Percentiles rank a stretch among this genome's conserved stretches.
These are phyloP conservation scores for Lentinula raphanica DNA, from an alignment of 768 basidiomycete genomes.

Conservation along the genomic window DNA sequence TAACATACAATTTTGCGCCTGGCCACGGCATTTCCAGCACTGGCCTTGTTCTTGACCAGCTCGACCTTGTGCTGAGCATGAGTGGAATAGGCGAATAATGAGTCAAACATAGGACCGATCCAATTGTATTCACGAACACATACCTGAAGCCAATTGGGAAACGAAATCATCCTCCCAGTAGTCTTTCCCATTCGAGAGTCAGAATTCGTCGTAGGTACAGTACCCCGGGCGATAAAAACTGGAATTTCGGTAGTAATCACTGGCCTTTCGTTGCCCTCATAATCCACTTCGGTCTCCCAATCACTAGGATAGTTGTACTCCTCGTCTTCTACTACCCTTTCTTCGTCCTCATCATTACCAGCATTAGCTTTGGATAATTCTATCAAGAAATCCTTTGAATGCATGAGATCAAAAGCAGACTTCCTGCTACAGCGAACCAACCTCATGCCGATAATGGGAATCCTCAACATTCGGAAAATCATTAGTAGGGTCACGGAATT, in stretches of 20 bases:
- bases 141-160: conserved; percentile 7
- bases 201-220: conserved; percentile 1
- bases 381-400: neutral
- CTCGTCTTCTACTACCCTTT: neutral
- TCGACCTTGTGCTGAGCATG: neutral
- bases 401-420: neutral
- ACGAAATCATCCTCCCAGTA: conserved; percentile 4
- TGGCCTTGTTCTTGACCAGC: neutral
- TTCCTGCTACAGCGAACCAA: neutral
- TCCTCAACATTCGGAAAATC: conserved; percentile 66
- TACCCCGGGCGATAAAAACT: neutral
- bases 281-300: neutral
- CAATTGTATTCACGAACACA: neutral
- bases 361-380: neutral
- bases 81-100: neutral
- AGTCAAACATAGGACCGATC: neutral
- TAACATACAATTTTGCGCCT: conserved; percentile 1
- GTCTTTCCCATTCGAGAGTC: neutral
- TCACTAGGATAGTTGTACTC: conserved; percentile 5
- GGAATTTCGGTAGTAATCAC: neutral
- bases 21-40: neutral
- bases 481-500: conserved; percentile 27
- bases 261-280: neutral
- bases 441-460: conserved; percentile 19
- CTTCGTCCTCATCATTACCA: neutral